Conservation (phyloP, 257 asterid genomes). For the Petrea volubilis region DNA sequence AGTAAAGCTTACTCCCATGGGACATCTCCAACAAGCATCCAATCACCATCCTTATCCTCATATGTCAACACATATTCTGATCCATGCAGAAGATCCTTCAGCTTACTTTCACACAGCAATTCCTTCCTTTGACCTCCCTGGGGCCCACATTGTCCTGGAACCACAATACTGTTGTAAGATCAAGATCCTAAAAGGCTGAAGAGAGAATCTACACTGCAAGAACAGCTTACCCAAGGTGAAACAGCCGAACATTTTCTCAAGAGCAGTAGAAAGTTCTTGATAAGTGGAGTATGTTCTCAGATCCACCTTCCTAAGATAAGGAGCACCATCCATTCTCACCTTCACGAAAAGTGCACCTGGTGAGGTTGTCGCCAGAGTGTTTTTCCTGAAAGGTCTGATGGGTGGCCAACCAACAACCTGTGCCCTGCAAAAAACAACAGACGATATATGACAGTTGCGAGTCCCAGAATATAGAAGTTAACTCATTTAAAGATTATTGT, state of each 20-base stretch:
- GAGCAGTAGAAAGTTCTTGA: constrained; percentile 69
- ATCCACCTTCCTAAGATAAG: constrained; percentile 72
- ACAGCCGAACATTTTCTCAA: constrained; percentile 77
- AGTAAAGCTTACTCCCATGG: constrained; percentile 68
- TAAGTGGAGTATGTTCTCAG: constrained; percentile 59
- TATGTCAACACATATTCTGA: constrained; percentile 71
- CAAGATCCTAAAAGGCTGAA: not conserved
- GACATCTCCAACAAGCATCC: constrained; percentile 86
- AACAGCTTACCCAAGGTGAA: constrained; percentile 57
- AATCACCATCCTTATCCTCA: constrained; percentile 80
- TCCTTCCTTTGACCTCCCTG: constrained; percentile 62
- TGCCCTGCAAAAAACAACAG: constrained; percentile 46
- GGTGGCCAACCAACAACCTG: constrained; percentile 91
- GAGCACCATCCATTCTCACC: constrained; percentile 87
- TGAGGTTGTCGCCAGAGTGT: constrained; percentile 46
- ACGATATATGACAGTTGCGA: not conserved
- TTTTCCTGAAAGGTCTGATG: constrained; percentile 60
- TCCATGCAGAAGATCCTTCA: constrained; percentile 65
- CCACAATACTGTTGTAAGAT: not conserved
- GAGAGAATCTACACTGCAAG: not conserved
- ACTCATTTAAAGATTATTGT: not conserved
- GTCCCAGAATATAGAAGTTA: not conserved
- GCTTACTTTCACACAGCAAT: constrained; percentile 60
- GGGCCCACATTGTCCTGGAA: constrained; percentile 61
- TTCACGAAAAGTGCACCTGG: constrained; percentile 55